These are phyloP conservation scores for Phylloporus rhodoxanthus DNA, from an alignment of 768 basidiomycete genomes.

Conservation along the genomic window DNA sequence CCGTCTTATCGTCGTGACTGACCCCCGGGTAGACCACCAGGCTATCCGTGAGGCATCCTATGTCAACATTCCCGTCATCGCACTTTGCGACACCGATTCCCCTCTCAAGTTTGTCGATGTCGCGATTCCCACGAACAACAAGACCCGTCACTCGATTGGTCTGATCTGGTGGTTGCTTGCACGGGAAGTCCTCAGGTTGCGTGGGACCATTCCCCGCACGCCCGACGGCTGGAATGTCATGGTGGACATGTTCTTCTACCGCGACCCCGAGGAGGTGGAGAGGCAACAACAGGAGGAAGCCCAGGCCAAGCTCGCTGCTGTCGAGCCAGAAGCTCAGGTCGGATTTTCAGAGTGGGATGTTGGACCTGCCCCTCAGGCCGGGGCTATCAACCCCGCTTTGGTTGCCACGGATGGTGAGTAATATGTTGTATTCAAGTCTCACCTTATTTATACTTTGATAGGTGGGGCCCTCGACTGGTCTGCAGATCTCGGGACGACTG, in stretches of 20 bases:
- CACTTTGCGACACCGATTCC: constrained; percentile 97
- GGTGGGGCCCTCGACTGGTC: constrained; percentile 76
- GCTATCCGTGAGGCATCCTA: constrained; percentile 99
- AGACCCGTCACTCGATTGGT: constrained; percentile 95
- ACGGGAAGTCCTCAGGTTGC: constrained; percentile 93
- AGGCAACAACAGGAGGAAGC: constrained; percentile 95
- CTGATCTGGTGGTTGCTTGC: constrained; percentile 97
- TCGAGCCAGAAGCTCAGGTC: constrained; percentile 51
- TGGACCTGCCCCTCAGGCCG: constrained; percentile 58
- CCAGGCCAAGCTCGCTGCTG: constrained; percentile 65
- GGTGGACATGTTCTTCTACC: constrained; percentile 99
- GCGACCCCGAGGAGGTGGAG: constrained; percentile 98
- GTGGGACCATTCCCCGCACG: constrained; percentile 88
- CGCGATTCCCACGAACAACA: constrained; percentile 99
- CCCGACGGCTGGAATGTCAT: constrained; percentile 95
- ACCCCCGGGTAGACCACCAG: constrained; percentile 99
- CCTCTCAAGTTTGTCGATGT: constrained; percentile 97
- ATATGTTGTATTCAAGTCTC: neutral
- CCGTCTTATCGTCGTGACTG: constrained; percentile 95
- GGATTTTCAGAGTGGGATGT: constrained; percentile 69
- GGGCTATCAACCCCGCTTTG: constrained; percentile 72
- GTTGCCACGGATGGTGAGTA: constrained; percentile 53
- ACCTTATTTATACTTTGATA: constrained; percentile 21
- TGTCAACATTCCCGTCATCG: constrained; percentile 99
- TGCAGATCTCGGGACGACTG: constrained; percentile 57